Conservation (phyloP, 345 rosid genomes). For the Iberis pinnata region DNA sequence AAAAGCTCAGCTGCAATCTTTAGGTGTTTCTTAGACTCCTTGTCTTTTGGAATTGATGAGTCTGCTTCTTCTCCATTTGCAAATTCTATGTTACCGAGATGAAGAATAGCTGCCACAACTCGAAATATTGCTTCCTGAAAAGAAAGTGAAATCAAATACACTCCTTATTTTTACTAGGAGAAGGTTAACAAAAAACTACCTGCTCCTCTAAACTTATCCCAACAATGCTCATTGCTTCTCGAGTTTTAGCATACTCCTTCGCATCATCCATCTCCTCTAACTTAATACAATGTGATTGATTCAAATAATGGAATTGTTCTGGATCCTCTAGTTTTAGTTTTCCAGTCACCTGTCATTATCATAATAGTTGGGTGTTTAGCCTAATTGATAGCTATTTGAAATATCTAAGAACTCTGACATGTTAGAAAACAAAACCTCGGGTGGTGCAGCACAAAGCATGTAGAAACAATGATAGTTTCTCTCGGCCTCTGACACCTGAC, state of each 20-base stretch:
- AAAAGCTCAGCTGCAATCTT: slow-evolving; percentile 86
- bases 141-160: slow-evolving; percentile 20
- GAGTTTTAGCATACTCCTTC: slow-evolving; percentile 68
- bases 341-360: slow-evolving; percentile 56
- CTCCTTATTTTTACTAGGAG: neutral
- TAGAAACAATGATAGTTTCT: slow-evolving; percentile 97
- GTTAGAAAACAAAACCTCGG: slow-evolving; percentile 44
- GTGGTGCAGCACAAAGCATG: slow-evolving; percentile 96
- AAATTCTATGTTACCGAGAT: slow-evolving; percentile 91
- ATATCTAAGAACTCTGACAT: slow-evolving; percentile 5
- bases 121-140: slow-evolving; percentile 79
- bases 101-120: slow-evolving; percentile 91
- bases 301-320: slow-evolving; percentile 70
- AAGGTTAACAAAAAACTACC: slow-evolving; percentile 36
- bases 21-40: slow-evolving; percentile 63
- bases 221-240: slow-evolving; percentile 86
- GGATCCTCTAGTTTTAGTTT: slow-evolving; percentile 63
- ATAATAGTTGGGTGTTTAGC: slow-evolving; percentile 7
- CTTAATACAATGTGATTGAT: slow-evolving; percentile 72
- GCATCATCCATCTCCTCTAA: slow-evolving; percentile 79
- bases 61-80: slow-evolving; percentile 82
- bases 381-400: neutral
- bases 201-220: slow-evolving; percentile 82
- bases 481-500: slow-evolving; percentile 94
- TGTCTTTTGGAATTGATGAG: slow-evolving; percentile 82